These are phyloP conservation scores for Zymoseptoria crescenta DNA, from an alignment of 2,329 filamentous ascomycete genomes.

Conservation along the genomic window DNA sequence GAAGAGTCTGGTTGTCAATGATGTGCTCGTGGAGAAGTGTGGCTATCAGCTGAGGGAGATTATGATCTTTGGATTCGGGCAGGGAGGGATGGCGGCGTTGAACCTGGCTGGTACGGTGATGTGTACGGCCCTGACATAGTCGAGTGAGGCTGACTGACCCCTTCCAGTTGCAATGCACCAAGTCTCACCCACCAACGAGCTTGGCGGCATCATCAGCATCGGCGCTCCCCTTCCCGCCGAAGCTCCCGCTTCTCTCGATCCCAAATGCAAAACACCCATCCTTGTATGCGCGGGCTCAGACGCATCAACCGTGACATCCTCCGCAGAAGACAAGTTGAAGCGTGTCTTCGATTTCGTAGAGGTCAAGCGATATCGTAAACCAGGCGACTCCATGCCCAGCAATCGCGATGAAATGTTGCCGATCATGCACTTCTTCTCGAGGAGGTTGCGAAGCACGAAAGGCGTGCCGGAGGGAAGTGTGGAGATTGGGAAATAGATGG, in stretches of 20 bases:
- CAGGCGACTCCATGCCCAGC: conserved; percentile 73
- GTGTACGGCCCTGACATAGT: neutral
- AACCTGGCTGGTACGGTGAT: conserved; percentile 33
- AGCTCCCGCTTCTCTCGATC: conserved; percentile 33
- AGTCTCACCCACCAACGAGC: conserved; percentile 27
- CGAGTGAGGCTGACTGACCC: neutral
- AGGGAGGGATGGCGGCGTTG: conserved; percentile 50
- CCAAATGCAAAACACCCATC: conserved; percentile 56
- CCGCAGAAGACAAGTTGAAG: conserved; percentile 57
- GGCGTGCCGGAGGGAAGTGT: conserved; percentile 48
- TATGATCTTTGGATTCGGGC: conserved; percentile 49
- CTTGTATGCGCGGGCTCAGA: conserved; percentile 52
- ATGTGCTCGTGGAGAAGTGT: conserved; percentile 42
- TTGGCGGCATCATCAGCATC: conserved; percentile 55
- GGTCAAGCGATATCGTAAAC: conserved; percentile 60
- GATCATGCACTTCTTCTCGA: conserved; percentile 75
- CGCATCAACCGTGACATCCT: conserved; percentile 49
- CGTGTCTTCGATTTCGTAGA: conserved; percentile 48
- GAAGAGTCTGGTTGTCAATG: conserved; percentile 36
- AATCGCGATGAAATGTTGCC: conserved; percentile 80
- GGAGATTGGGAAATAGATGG: conserved; percentile 31
- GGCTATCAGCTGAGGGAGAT: conserved; percentile 44
- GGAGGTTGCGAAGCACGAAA: conserved; percentile 50
- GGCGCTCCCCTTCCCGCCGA: conserved; percentile 51
- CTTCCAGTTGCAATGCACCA: conserved; percentile 2